Percentiles rank a stretch among this genome's conserved stretches.
Conservation (phyloP, 768 basidiomycete genomes). For the Leccinum broughii region DNA sequence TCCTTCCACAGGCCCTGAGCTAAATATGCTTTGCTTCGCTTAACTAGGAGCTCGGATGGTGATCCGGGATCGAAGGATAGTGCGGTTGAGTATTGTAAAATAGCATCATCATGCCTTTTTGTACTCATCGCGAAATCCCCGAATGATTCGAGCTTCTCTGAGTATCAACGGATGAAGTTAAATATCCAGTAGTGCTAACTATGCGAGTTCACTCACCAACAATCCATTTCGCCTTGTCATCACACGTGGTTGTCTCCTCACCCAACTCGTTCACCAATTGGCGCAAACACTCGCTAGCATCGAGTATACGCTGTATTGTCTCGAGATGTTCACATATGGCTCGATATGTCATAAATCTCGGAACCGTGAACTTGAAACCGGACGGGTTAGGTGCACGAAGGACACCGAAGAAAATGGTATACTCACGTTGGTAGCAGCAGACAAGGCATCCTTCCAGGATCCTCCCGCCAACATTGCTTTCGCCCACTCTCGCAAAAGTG, state of each 20-base stretch:
- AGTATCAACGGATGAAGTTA: neutral
- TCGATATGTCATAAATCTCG: neutral
- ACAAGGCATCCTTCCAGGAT: neutral
- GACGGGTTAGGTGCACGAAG: neutral
- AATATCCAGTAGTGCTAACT: neutral
- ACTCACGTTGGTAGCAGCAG: neutral
- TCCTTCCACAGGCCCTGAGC: neutral
- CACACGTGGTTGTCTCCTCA: neutral
- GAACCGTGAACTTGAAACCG: neutral
- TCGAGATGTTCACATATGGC: neutral
- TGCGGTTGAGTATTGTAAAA: neutral
- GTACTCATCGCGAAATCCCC: neutral
- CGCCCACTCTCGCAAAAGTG: neutral
- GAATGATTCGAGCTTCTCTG: neutral
- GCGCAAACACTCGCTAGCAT: neutral
- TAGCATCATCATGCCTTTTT: neutral
- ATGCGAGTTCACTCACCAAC: neutral
- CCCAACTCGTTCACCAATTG: neutral
- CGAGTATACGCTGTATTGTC: neutral
- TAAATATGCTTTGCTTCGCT: neutral
- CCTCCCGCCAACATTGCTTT: neutral
- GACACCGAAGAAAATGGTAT: neutral
- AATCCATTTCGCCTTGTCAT: neutral
- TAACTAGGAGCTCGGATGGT: neutral
- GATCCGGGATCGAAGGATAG: neutral